These are phyloP conservation scores for Pseudocercospora musae DNA, from an alignment of 2,329 filamentous ascomycete genomes.

Conservation along the genomic window DNA sequence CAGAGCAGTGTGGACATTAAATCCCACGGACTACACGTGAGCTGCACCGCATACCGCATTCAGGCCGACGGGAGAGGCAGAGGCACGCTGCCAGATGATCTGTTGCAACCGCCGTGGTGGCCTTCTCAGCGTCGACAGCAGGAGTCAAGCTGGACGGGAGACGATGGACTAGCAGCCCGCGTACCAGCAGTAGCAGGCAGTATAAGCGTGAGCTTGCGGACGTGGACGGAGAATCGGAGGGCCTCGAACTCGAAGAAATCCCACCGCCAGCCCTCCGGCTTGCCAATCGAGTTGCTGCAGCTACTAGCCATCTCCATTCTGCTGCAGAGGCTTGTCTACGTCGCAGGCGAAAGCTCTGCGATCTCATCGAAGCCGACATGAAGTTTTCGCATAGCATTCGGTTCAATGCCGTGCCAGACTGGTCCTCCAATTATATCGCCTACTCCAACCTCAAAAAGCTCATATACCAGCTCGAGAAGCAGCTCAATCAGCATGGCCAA, in stretches of 20 bases:
- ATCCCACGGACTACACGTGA: neutral
- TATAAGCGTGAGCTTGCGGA: neutral
- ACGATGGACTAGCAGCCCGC: conserved; percentile 10
- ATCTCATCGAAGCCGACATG: conserved; percentile 82
- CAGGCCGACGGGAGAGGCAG: conserved; percentile 1
- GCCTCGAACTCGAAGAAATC: conserved; percentile 30
- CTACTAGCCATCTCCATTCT: conserved; percentile 4
- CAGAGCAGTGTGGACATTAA: neutral
- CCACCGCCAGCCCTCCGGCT: conserved; percentile 22
- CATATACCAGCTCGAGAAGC: conserved; percentile 93
- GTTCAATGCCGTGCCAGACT: conserved; percentile 99
- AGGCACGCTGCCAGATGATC: neutral
- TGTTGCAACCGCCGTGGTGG: conserved; percentile 9
- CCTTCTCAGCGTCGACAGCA: conserved; percentile 5
- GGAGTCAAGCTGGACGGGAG: conserved; percentile 10
- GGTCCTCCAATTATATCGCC: conserved; percentile 96
- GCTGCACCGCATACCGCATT: neutral
- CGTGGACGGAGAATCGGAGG: conserved; percentile 9
- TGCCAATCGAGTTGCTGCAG: neutral
- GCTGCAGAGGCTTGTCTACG: conserved; percentile 17
- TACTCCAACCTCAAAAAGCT: conserved; percentile 99
- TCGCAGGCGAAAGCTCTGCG: conserved; percentile 58
- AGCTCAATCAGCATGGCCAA: conserved; percentile 56
- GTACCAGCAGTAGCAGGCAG: conserved; percentile 6
- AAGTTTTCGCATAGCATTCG: conserved; percentile 99